Base-by-base conservation (phyloP, 164 flowering plant genomes). In the Paratinospora sagittata region DNA sequence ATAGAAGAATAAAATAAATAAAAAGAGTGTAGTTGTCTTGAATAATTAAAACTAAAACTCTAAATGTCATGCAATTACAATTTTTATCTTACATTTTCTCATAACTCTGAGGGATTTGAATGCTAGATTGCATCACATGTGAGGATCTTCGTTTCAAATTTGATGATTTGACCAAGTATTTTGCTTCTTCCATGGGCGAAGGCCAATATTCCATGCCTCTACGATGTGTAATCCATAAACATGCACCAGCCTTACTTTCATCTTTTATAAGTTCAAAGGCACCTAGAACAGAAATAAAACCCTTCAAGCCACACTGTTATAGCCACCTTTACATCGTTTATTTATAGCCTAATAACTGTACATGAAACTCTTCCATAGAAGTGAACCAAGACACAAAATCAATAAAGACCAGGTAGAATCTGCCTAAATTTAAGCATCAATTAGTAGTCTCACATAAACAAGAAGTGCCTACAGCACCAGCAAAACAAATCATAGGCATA, bases 201-300 rank as follows among this genome's bases (percentile, higher is more conserved):
- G 98, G 98, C 98, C 98, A 95, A 80, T 95, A 95, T 74, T 95
- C 92, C 85, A 90, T 39, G 41, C 98, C 98, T 77, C 96, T 82
- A 27, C 97, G 91, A 11, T 86, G 85, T 68, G 97, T 84, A 68
- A 95, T 88, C 98, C 97, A 92, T 67, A 95, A 85, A 81, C 98
- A 95, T 17, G 90, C 72, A 11, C 97, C 98, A 77, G 97, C 93
- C 85, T 84, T 90, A 75, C 75, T 87, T 72, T 90, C 97, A 84
- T 95, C 90, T 60, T 73, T 81, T 17, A 95, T 92, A 52, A 95
- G 89, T 83, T 92, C 94, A 85, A 92, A 87, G 74, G 91, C 89
- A 81, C 98, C 98, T 94, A 68, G 45, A 73, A 52, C 12, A 24
- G 17, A 47, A 61, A 55, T 21, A 55, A 21, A 66, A 37, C 45